Conservation (phyloP, 2,329 filamentous ascomycete genomes). For the Hypoxylon sp. region DNA sequence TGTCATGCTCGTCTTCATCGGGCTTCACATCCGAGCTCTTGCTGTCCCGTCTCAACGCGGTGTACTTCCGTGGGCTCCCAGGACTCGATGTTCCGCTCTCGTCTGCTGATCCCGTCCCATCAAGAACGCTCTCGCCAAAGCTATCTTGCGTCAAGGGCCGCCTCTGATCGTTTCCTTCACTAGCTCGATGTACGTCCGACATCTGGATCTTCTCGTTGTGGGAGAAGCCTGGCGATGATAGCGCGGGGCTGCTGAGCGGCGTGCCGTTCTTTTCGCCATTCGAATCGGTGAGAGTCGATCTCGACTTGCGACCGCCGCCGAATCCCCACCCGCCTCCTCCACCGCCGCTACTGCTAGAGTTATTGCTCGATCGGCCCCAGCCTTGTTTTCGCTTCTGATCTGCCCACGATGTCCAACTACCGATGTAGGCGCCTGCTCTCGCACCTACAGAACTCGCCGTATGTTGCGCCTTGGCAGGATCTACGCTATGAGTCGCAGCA, state of each 20-base stretch:
- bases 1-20: constrained; percentile 5
- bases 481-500: constrained; percentile 44
- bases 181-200: constrained; percentile 39
- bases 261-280: constrained; percentile 51
- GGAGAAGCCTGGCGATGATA: constrained; percentile 54
- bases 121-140: constrained; percentile 61
- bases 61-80: constrained; percentile 42
- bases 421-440: constrained; percentile 73
- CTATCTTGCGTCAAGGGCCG: constrained; percentile 56
- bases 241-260: constrained; percentile 50
- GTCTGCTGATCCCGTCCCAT: constrained; percentile 49
- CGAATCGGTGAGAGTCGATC: constrained; percentile 48
- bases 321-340: constrained; percentile 52
- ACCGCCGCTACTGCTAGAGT: constrained; percentile 46
- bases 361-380: constrained; percentile 54
- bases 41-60: constrained; percentile 24
- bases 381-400: constrained; percentile 77
- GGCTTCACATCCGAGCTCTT: constrained; percentile 8
- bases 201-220: constrained; percentile 51
- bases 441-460: constrained; percentile 62
- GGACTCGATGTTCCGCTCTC: constrained; percentile 45
- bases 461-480: constrained; percentile 59
- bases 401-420: constrained; percentile 76
- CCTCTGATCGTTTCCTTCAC: constrained; percentile 42
- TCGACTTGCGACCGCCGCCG: constrained; percentile 48